Percentiles rank a stretch among this genome's conserved stretches.
These are phyloP conservation scores for Penicillium sp. DNA, from an alignment of 2,329 filamentous ascomycete genomes.

Conservation along the genomic window DNA sequence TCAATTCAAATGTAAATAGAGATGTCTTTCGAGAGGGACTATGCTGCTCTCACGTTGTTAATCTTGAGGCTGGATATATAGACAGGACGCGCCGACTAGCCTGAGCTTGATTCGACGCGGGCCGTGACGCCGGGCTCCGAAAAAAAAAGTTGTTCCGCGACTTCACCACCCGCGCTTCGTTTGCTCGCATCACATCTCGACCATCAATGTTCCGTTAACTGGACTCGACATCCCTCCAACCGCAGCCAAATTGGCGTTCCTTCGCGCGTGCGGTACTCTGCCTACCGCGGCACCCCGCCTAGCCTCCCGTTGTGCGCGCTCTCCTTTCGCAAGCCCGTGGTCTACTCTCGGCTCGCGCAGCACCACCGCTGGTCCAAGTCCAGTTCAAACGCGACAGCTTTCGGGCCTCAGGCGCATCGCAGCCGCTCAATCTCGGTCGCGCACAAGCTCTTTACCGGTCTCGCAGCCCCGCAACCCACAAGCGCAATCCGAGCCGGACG, in stretches of 20 bases:
- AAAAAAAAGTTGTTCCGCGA: too few species aligned
- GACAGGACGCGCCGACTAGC: too few species aligned
- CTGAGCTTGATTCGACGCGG: too few species aligned
- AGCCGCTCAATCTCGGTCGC: background rate
- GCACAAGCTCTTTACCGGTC: too few species aligned
- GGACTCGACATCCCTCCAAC: background rate
- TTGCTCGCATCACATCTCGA: too few species aligned
- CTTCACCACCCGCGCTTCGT: background rate
- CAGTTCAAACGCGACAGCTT: background rate
- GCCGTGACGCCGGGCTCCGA: too few species aligned
- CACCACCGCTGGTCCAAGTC: background rate
- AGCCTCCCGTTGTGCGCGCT: constrained; percentile 16
- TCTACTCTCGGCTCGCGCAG: background rate
- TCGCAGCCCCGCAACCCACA: background rate
- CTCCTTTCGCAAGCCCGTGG: background rate
- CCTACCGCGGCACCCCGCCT: constrained; percentile 29
- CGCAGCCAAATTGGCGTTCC: constrained; percentile 39
- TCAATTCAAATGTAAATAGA: too few species aligned
- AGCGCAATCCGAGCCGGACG: background rate
- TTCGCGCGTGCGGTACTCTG: constrained; percentile 30
- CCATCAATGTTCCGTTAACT: too few species aligned
- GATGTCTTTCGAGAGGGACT: too few species aligned
- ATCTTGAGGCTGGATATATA: too few species aligned
- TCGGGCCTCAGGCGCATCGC: background rate
- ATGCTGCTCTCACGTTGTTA: too few species aligned